Percentiles rank a stretch among this genome's conserved stretches.
These are phyloP conservation scores for Crithidia brevicula DNA, from an alignment of 208 protist genomes.

Conservation along the genomic window DNA sequence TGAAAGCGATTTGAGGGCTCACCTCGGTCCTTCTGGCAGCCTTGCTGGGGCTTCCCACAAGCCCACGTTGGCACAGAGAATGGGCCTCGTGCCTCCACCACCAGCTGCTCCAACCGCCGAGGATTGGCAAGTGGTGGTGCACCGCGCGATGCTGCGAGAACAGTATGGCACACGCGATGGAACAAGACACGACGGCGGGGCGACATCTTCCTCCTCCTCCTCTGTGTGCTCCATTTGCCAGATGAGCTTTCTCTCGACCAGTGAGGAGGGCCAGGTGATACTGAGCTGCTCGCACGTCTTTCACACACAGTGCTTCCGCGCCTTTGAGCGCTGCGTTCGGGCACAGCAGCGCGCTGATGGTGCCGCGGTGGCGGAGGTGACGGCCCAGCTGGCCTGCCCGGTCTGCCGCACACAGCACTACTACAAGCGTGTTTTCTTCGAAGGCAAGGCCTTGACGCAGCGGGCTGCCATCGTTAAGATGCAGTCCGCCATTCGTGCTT, in stretches of 20 bases:
- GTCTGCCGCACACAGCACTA: slow-evolving; percentile 83
- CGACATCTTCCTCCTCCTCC: not conserved
- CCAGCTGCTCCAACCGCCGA: slow-evolving; percentile 65
- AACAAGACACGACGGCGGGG: not conserved
- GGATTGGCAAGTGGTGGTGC: slow-evolving; percentile 68
- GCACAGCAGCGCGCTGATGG: slow-evolving; percentile 49
- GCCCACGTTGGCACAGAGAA: slow-evolving; percentile 81
- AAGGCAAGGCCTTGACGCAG: slow-evolving; percentile 79
- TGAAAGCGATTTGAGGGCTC: slow-evolving; percentile 6
- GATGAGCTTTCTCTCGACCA: slow-evolving; percentile 64
- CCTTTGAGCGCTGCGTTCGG: slow-evolving; percentile 81
- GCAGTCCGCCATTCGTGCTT: slow-evolving; percentile 66
- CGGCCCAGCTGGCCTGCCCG: slow-evolving; percentile 65
- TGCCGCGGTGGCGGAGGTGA: slow-evolving; percentile 18
- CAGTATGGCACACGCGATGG: slow-evolving; percentile 15
- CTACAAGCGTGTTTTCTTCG: slow-evolving; percentile 84
- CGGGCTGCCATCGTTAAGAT: slow-evolving; percentile 79
- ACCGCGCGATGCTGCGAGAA: slow-evolving; percentile 55
- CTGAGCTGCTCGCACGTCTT: slow-evolving; percentile 90
- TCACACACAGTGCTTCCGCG: slow-evolving; percentile 82
- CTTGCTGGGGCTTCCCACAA: slow-evolving; percentile 41
- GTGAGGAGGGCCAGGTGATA: slow-evolving; percentile 74
- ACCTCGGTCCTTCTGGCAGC: slow-evolving; percentile 20
- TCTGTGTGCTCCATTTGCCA: slow-evolving; percentile 80
- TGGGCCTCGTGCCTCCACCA: slow-evolving; percentile 79